phyloP scores from a whole-genome alignment of 2,329 filamentous ascomycete species.

The Thermothelomyces thermophilus region DNA sequence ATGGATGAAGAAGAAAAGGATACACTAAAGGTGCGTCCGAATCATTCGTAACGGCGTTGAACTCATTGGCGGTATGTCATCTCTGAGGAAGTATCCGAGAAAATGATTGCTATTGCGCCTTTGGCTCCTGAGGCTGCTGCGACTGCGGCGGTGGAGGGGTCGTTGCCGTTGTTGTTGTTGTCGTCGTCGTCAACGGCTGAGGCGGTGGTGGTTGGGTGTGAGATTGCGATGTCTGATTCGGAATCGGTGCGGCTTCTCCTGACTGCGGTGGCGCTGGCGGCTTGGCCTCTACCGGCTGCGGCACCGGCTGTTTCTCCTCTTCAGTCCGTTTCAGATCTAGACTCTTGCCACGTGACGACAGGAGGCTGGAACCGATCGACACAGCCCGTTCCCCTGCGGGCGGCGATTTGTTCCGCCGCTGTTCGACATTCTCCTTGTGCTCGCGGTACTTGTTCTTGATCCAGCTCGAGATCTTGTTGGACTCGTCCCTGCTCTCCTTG shows the following conservation, averaged over 20 bases:
- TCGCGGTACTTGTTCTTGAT: slow-evolving; percentile 55
- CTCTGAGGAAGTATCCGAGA: neutral
- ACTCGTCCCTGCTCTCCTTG: slow-evolving; percentile 40
- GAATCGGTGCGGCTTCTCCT: neutral
- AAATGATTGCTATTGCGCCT: neutral
- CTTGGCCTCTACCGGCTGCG: neutral
- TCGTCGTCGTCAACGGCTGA: too few species aligned
- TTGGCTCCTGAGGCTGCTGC: neutral
- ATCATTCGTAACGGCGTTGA: slow-evolving; percentile 10
- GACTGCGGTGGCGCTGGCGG: too few species aligned
- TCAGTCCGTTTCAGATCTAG: slow-evolving; percentile 40
- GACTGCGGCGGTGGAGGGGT: neutral
- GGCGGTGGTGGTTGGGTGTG: too few species aligned
- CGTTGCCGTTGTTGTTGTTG: too few species aligned
- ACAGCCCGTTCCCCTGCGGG: slow-evolving; percentile 30
- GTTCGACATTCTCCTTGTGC: slow-evolving; percentile 50
- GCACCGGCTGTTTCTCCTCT: slow-evolving; percentile 28
- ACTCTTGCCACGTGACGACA: slow-evolving; percentile 41
- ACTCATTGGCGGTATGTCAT: neutral
- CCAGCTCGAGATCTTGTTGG: slow-evolving; percentile 49
- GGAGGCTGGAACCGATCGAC: slow-evolving; percentile 27
- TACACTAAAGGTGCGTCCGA: neutral
- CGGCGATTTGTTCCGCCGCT: slow-evolving; percentile 51
- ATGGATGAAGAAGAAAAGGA: too few species aligned
- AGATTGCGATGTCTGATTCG: neutral